Conservation (phyloP, 306 rosid species). For the Casuarina glauca region DNA sequence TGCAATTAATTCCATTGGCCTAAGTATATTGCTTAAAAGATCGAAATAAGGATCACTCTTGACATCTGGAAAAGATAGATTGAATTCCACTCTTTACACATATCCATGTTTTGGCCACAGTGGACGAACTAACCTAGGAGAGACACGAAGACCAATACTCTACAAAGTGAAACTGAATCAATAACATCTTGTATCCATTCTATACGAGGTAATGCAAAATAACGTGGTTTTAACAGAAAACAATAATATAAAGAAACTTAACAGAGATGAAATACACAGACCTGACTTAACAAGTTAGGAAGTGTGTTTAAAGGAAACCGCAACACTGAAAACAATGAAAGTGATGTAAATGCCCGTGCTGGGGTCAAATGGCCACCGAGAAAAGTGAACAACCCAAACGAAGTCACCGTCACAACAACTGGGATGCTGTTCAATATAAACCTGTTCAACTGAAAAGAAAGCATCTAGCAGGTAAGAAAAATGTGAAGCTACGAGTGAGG, state of each 20-base stretch:
- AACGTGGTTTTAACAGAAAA: constrained; percentile 4
- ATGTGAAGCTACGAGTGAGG: constrained; percentile 5
- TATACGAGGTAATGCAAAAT: constrained; percentile 1
- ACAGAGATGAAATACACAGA: constrained; percentile 24
- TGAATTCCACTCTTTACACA: not conserved
- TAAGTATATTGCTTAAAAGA: too few species aligned
- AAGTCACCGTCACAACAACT: constrained; percentile 67
- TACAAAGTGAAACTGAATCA: not conserved
- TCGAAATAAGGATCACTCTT: not conserved
- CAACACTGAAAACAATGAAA: constrained; percentile 73
- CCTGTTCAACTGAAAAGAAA: constrained; percentile 62
- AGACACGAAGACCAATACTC: too few species aligned
- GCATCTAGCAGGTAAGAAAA: constrained; percentile 21
- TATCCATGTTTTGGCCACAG: not conserved
- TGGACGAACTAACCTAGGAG: not conserved
- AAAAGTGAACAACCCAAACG: constrained; percentile 76
- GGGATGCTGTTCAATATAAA: constrained; percentile 79
- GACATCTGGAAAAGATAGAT: not conserved
- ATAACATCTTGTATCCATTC: not conserved
- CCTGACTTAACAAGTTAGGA: constrained; percentile 85
- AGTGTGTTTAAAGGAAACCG: constrained; percentile 76
- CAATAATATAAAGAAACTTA: not conserved
- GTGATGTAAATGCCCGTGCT: constrained; percentile 86
- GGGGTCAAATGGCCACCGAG: constrained; percentile 91
- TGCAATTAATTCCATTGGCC: not conserved